Evolutionary conservation across 192 early-diverging fungal species (phyloP).

Genomic region (Spinellus fusiger): DNA sequence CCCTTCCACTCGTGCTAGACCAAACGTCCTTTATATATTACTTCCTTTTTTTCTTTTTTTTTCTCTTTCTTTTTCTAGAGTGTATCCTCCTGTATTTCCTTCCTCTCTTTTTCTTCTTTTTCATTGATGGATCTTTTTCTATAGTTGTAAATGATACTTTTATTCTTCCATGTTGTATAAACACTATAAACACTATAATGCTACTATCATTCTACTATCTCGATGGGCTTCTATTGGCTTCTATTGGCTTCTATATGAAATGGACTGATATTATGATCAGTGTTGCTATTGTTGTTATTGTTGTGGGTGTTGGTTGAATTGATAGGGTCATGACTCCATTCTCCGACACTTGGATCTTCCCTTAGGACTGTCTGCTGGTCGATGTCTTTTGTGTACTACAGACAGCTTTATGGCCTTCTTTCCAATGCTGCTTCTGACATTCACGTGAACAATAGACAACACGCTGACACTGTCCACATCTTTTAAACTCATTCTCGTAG

Average conservation of each 20-base stretch:
- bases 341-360: background rate
- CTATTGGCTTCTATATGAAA: too few relatives aligned
- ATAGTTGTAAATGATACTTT: too few relatives aligned
- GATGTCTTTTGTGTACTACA: constrained; percentile 12
- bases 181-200: too few relatives aligned
- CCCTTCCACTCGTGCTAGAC: too few relatives aligned
- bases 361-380: background rate
- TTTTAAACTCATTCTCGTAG: constrained; percentile 36
- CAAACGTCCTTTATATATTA: too few relatives aligned
- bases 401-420: constrained; percentile 38
- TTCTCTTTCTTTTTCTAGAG: background rate
- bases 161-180: background rate
- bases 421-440: constrained; percentile 49
- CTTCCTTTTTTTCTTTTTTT: background rate
- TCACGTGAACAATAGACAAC: constrained; percentile 44
- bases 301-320: too few relatives aligned
- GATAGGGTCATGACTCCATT: background rate
- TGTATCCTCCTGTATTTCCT: too few relatives aligned
- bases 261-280: too few relatives aligned
- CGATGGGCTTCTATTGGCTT: too few relatives aligned
- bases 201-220: too few relatives aligned
- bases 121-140: too few relatives aligned
- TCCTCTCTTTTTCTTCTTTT: too few relatives aligned
- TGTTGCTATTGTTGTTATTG: background rate
- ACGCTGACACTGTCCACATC: constrained; percentile 44